Evolutionary conservation across 768 basidiomycete species (phyloP).

Genomic region (Agaricus sinodeliciosus): DNA sequence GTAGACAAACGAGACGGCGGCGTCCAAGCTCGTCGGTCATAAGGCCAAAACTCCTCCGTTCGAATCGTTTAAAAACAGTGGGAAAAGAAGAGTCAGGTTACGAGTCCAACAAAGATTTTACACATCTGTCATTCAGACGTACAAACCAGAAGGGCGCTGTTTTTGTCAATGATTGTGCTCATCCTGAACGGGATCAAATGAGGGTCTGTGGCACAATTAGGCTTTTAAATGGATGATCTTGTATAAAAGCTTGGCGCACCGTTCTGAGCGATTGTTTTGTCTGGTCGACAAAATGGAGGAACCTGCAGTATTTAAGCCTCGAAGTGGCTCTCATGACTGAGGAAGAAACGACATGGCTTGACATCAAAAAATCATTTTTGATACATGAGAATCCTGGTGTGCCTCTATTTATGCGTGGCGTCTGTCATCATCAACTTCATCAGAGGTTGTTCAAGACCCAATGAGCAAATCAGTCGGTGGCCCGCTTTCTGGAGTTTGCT

Average conservation of each 20-base stretch:
- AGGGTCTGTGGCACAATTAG: neutral
- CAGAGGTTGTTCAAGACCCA: neutral
- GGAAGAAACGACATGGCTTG: neutral
- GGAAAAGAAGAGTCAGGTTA: neutral
- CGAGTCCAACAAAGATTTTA: constrained; percentile 2
- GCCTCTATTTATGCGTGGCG: constrained; percentile 3
- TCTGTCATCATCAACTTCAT: constrained; percentile 1
- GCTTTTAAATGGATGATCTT: neutral
- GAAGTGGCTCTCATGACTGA: neutral
- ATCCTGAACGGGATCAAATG: neutral
- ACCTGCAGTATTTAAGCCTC: too few species aligned
- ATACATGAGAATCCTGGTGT: neutral
- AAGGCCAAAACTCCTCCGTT: neutral
- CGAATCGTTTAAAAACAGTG: neutral
- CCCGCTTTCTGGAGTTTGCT: neutral
- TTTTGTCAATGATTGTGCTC: neutral
- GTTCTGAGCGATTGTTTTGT: too few species aligned
- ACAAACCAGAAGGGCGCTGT: neutral
- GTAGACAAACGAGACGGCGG: too few species aligned
- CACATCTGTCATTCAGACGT: constrained; percentile 3
- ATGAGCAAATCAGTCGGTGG: constrained; percentile 1
- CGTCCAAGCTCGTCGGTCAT: neutral
- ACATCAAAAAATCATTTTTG: neutral
- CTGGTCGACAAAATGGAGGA: too few species aligned
- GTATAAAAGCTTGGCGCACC: neutral